Conservation (phyloP, 331 rosid species). For the Arachis monticola region DNA sequence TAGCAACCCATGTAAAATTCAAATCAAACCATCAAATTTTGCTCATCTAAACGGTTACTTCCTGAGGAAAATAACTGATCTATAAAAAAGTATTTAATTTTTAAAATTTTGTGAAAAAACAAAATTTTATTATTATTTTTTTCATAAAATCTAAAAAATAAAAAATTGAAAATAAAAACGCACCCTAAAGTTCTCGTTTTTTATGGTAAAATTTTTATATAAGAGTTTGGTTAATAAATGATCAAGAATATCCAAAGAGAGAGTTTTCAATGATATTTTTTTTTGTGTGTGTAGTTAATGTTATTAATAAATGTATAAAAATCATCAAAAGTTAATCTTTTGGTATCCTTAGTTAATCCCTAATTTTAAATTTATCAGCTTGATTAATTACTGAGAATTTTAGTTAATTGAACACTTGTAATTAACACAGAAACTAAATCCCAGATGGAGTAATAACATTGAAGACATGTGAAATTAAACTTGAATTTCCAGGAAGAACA, state of each 20-base stretch:
- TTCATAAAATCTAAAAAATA: too few relatives aligned
- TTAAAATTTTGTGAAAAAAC: too few relatives aligned
- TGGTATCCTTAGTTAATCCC: background rate
- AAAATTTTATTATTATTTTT: too few relatives aligned
- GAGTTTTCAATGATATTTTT: too few relatives aligned
- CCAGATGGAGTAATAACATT: background rate
- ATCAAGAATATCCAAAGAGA: too few relatives aligned
- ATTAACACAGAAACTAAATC: background rate
- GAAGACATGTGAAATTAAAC: background rate
- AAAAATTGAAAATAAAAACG: too few relatives aligned
- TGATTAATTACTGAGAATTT: background rate
- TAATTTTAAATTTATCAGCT: background rate
- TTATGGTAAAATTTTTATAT: too few relatives aligned
- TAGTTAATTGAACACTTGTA: background rate
- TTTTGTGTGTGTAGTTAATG: too few relatives aligned
- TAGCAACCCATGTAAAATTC: slow-evolving; percentile 1
- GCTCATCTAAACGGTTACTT: background rate
- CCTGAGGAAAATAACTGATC: background rate
- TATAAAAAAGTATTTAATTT: background rate
- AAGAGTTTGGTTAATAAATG: too few relatives aligned
- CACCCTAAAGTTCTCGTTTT: too few relatives aligned
- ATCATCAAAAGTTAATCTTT: too few relatives aligned
- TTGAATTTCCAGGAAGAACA: slow-evolving; percentile 12
- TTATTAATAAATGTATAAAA: too few relatives aligned
- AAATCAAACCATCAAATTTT: background rate